Evolutionary conservation across 345 rosid species (phyloP), one percentile per base, ranked within the genome.

Genomic region (Camelina neglecta): DNA sequence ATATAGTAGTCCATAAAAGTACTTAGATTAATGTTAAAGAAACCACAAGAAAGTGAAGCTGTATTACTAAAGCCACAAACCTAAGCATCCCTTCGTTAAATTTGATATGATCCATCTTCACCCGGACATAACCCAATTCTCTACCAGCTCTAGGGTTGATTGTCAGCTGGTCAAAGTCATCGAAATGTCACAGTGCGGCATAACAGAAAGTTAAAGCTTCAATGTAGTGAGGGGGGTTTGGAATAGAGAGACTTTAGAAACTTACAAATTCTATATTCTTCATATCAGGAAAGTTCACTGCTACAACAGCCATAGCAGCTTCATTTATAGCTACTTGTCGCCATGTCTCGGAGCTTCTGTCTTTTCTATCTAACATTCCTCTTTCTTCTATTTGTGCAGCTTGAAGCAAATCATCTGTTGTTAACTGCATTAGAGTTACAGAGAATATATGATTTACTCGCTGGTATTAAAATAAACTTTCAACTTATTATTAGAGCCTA

Each of bases 341-440:
- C 98, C 98, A 88, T 54, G 84, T 86, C 78, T 86, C 90, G 36
- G 81, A 78, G 78, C 97, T 88, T 75, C 98, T 82, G 35, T 93
- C 92, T 83, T 86, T 89, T 75, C 86, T 88, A 76, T 91, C 97
- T 74, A 93, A 84, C 89, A 88, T 85, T 79, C 98, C 98, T 80
- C 97, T 87, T 77, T 91, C 97, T 88, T 93, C 97, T 75, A 91
- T 91, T 87, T 91, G 92, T 68, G 98, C 97, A 35, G 98, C 97
- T 91, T 91, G 97, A 68, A 93, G 79, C 74, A 91, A 82, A 80
- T 93, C 98, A 83, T 93, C 98, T 44, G 97, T 93, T 69, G 97
- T 93, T 68, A 93, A 86, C 98, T 93, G 85, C 86, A 79, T n/a
- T 21, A 42, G n/a, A 67, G 48, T 69, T 58, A 71, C 23, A 66